Percentiles rank a stretch among this genome's conserved stretches.
Evolutionary conservation across 352 stramenopile species (phyloP).

Genomic region (Pythium phragmitis): DNA sequence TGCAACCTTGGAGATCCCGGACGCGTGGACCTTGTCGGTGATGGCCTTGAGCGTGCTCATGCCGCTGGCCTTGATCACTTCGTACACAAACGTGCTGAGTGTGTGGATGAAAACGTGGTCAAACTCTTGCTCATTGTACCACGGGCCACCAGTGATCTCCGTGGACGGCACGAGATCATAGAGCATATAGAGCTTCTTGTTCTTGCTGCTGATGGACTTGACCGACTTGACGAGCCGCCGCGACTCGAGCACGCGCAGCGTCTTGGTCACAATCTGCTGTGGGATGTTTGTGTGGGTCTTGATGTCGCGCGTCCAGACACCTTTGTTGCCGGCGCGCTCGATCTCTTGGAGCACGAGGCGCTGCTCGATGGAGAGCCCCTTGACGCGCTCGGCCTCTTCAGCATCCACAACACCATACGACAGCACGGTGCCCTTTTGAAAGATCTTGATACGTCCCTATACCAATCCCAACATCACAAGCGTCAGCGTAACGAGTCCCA

Average conservation of each 20-base stretch:
- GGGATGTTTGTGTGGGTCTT: conserved; percentile 97
- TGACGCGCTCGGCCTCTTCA: conserved; percentile 85
- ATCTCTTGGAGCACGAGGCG: conserved; percentile 93
- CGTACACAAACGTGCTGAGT: conserved; percentile 93
- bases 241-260: conserved; percentile 96
- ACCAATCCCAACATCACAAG: not conserved
- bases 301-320: conserved; percentile 99
- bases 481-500: not conserved
- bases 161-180: conserved; percentile 95
- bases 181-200: conserved; percentile 99
- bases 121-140: conserved; percentile 99
- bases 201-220: conserved; percentile 99
- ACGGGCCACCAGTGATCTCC: conserved; percentile 98
- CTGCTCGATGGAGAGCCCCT: conserved; percentile 81
- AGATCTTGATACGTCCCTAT: conserved; percentile 87
- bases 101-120: conserved; percentile 99
- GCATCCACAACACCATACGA: conserved; percentile 82
- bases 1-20: conserved; percentile 90
- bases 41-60: conserved; percentile 88
- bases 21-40: conserved; percentile 88
- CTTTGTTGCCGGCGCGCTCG: conserved; percentile 95
- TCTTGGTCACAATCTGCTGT: conserved; percentile 97
- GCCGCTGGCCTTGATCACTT: conserved; percentile 85
- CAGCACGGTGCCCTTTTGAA: conserved; percentile 82
- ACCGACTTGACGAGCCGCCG: conserved; percentile 98